Evolutionary conservation across 257 asterid genomes (phyloP), one percentile per base, ranked within the genome.

Genomic region (Eucommia ulmoides): DNA sequence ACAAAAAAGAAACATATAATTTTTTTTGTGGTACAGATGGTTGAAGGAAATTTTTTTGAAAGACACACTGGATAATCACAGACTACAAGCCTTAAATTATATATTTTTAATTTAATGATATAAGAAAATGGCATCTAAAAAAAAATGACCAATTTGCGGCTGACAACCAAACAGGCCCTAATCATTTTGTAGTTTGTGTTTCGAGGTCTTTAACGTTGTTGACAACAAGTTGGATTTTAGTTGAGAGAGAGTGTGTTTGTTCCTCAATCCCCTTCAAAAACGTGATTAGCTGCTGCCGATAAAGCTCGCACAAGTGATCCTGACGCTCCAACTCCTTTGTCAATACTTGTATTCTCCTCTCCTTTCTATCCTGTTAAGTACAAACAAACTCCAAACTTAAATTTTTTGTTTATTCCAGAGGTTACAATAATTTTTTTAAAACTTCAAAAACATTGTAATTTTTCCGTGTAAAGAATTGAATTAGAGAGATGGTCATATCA

Each of bases 271-370:
- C 41, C 49, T 23, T 44, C 50, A 67, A 49, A 23, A 67, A 35
- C 1, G 58, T 49, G 4, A 22, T 33, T 56, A 67, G 65, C 61
- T 61, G 65, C 49, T 61, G 65, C 23, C 58, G 47, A 35, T 67
- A 67, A 41, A 67, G 60, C 29, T 49, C 49, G 41, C 68, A 66
- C 56, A 66, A 53, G 41, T 51, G 58, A 52, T 67, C 68, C 45
- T 67, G 68, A 22, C 29, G 61, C 55, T 67, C 68, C 65, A 67
- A 61, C 60, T 61, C 73, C 64, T 26, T 12, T 9, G 57, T 51
- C 51, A 67, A 49, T 24, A 47, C 68, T 29, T 61, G 61, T 52
- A 61, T 67, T 53, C 58, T 67, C 61, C 51, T 49, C 41, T 67
- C 73, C 60, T 67, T 67, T 41, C 41, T 45, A 62, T 67, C 68